phyloP scores from a whole-genome alignment of 129 eudicot genomes.

The Oenanthe sinensis region DNA sequence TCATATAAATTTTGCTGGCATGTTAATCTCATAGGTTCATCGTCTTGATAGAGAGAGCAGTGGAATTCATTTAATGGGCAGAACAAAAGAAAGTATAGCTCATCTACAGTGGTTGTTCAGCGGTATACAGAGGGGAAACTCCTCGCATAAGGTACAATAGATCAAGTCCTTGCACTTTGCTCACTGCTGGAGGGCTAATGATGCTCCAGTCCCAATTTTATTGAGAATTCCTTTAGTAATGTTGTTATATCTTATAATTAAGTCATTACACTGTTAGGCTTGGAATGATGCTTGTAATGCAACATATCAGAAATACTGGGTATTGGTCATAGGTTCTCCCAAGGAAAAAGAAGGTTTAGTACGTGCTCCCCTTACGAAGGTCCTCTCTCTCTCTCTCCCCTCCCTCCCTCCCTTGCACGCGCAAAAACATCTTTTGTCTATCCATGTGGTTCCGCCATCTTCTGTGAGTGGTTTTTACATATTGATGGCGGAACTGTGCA shows the following conservation, averaged over 20 bases:
- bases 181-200: not conserved
- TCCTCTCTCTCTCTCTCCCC: slow-evolving; percentile 5
- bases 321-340: slow-evolving; percentile 80
- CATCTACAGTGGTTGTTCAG: slow-evolving; percentile 62
- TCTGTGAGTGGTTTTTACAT: not conserved
- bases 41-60: slow-evolving; percentile 97
- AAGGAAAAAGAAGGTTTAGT: slow-evolving; percentile 73
- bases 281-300: slow-evolving; percentile 51
- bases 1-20: not conserved
- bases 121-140: slow-evolving; percentile 35
- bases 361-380: slow-evolving; percentile 84
- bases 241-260: not conserved
- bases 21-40: slow-evolving; percentile 53
- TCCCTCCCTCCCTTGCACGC: not conserved
- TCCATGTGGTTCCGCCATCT: not conserved
- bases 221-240: not conserved
- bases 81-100: slow-evolving; percentile 68
- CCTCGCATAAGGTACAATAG: slow-evolving; percentile 41
- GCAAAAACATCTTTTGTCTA: not conserved
- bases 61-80: slow-evolving; percentile 80
- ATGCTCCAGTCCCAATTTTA: not conserved
- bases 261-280: slow-evolving; percentile 29
- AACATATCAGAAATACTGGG: slow-evolving; percentile 77
- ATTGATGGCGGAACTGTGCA: not conserved
- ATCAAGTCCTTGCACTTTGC: not conserved